Percentiles rank a stretch among this genome's conserved stretches.
These are phyloP conservation scores for Calocera viscosa DNA, from an alignment of 768 basidiomycete genomes.

Conservation along the genomic window DNA sequence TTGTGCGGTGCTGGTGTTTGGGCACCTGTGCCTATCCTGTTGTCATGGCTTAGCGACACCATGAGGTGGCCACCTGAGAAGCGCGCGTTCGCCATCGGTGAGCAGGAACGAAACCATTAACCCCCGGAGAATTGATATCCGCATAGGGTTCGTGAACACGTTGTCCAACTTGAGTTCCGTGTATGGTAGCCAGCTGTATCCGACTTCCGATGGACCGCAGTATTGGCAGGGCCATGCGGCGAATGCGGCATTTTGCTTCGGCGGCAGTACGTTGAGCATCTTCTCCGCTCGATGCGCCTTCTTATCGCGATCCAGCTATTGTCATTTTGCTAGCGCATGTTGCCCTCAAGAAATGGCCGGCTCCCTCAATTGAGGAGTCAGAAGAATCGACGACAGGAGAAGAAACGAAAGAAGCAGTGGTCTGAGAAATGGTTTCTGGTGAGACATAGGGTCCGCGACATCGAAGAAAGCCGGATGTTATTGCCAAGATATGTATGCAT, in stretches of 20 bases:
- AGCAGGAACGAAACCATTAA: background rate
- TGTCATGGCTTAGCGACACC: background rate
- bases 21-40: background rate
- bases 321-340: background rate
- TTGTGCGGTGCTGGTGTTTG: constrained; percentile 1
- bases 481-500: background rate
- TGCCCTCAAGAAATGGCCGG: background rate
- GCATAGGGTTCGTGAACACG: background rate
- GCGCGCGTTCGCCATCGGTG: background rate
- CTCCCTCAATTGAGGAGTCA: background rate
- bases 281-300: background rate
- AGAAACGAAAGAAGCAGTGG: background rate
- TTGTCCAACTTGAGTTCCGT: background rate
- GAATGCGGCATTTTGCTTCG: constrained; percentile 1
- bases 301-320: background rate
- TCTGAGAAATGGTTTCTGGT: background rate
- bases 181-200: constrained; percentile 1
- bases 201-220: background rate
- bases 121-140: background rate
- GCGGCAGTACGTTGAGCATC: background rate
- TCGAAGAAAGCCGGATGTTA: background rate
- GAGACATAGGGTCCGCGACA: background rate
- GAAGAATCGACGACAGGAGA: background rate
- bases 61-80: background rate
- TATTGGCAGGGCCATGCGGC: constrained; percentile 2